These are phyloP conservation scores for Aegilops tauschii DNA, from an alignment of 176 grass and related monocot genomes.

Conservation along the genomic window DNA sequence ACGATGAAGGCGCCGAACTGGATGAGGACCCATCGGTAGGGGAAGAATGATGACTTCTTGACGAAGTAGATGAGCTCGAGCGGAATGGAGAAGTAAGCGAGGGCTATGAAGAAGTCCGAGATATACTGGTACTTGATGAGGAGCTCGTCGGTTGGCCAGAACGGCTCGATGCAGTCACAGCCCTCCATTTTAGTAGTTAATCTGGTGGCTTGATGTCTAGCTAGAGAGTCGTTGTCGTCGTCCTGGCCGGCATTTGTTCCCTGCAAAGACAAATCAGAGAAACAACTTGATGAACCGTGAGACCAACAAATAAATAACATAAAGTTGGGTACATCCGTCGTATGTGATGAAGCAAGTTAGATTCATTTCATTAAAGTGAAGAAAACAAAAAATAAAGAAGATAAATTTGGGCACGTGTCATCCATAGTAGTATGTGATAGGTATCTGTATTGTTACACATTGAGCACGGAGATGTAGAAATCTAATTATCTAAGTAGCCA, in stretches of 20 bases:
- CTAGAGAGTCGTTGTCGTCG: not conserved
- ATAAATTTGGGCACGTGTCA: not conserved
- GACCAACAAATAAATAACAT: too few relatives aligned
- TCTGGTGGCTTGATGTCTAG: not conserved
- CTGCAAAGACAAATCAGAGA: not conserved
- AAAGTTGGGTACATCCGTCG: too few relatives aligned
- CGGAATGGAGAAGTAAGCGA: constrained; percentile 74
- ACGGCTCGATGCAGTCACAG: constrained; percentile 76
- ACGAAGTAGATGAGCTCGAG: constrained; percentile 75
- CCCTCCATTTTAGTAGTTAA: constrained; percentile 40
- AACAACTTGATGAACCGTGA: not conserved
- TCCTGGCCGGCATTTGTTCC: not conserved
- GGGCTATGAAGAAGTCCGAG: constrained; percentile 74
- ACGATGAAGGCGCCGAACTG: constrained; percentile 76
- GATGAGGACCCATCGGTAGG: constrained; percentile 69
- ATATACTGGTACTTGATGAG: constrained; percentile 75
- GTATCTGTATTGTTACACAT: not conserved
- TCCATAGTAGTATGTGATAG: not conserved
- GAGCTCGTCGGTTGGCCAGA: constrained; percentile 64
- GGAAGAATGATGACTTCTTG: constrained; percentile 75
- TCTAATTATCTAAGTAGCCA: not conserved
- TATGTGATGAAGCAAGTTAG: not conserved
- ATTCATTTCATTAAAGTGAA: not conserved
- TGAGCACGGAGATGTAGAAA: not conserved
- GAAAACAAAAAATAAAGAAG: not conserved